phyloP scores from a whole-genome alignment of 2,329 filamentous ascomycete species.

The Neodidymelliopsis sp. region DNA sequence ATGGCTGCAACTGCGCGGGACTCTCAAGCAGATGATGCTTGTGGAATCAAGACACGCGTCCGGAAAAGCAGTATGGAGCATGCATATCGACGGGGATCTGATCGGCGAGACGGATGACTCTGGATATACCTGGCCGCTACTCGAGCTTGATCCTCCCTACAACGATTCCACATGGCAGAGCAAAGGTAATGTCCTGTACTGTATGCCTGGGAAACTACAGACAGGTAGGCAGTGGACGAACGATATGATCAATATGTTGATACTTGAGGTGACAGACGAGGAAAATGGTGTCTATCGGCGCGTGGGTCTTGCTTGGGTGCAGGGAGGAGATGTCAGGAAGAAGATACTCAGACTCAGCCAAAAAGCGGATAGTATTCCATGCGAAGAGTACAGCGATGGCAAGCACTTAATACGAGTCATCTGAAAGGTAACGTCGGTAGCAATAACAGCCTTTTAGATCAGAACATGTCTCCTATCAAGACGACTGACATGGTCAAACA shows the following conservation, averaged over 20 bases:
- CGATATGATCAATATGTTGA: background rate
- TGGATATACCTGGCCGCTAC: background rate
- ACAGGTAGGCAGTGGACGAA: background rate
- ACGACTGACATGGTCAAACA: no score
- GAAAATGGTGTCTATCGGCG: background rate
- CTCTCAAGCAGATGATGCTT: background rate
- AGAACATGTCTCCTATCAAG: no score
- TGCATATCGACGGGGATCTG: background rate
- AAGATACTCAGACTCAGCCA: background rate
- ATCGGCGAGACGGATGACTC: background rate
- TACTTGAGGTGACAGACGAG: background rate
- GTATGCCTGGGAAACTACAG: background rate
- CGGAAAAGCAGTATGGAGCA: background rate
- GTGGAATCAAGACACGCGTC: background rate
- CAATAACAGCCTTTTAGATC: no score
- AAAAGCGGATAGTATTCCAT: background rate
- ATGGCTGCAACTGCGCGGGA: slow-evolving; percentile 13
- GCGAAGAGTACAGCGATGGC: background rate
- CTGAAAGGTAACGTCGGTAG: no score
- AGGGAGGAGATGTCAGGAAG: background rate
- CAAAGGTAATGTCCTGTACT: background rate
- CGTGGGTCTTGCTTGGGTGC: background rate
- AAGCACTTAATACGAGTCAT: background rate
- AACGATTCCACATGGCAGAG: background rate
- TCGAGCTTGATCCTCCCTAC: background rate